phyloP scores from a whole-genome alignment of 768 basidiomycete species.

The Lentinula lateritia region DNA sequence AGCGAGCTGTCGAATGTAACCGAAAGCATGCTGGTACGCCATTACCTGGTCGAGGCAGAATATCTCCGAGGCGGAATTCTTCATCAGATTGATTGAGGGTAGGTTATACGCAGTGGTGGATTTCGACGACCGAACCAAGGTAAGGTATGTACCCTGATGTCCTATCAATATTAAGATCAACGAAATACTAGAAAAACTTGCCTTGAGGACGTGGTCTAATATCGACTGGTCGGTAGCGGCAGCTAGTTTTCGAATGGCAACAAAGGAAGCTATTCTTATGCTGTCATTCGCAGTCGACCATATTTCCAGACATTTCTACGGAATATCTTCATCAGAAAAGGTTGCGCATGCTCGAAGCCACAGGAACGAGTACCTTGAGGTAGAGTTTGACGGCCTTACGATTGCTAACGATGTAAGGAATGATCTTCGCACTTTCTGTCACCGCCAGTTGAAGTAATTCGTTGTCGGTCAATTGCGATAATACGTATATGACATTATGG shows the following conservation, averaged over 20 bases:
- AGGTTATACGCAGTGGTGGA: conserved; percentile 83
- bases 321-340: conserved; percentile 4
- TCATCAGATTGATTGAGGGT: conserved; percentile 93
- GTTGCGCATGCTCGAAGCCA: background rate
- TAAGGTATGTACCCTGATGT: conserved; percentile 79
- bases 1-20: conserved; percentile 92
- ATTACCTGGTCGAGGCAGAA: conserved; percentile 71
- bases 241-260: conserved; percentile 78
- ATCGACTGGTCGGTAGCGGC: conserved; percentile 74
- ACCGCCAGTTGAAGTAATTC: conserved; percentile 67
- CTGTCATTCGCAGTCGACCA: conserved; percentile 83
- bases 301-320: conserved; percentile 71
- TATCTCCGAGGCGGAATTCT: conserved; percentile 92
- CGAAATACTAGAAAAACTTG: conserved; percentile 21
- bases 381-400: conserved; percentile 83
- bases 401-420: conserved; percentile 83
- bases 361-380: conserved; percentile 58
- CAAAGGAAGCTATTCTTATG: conserved; percentile 79
- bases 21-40: conserved; percentile 93
- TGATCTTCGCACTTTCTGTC: conserved; percentile 79
- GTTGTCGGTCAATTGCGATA: conserved; percentile 68
- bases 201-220: conserved; percentile 84
- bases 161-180: background rate
- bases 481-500: conserved; percentile 75
- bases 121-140: conserved; percentile 79